Percentiles rank a stretch among this genome's conserved stretches.
Conservation (phyloP, 176 grass and related monocot species). For the Musa troglodytarum region DNA sequence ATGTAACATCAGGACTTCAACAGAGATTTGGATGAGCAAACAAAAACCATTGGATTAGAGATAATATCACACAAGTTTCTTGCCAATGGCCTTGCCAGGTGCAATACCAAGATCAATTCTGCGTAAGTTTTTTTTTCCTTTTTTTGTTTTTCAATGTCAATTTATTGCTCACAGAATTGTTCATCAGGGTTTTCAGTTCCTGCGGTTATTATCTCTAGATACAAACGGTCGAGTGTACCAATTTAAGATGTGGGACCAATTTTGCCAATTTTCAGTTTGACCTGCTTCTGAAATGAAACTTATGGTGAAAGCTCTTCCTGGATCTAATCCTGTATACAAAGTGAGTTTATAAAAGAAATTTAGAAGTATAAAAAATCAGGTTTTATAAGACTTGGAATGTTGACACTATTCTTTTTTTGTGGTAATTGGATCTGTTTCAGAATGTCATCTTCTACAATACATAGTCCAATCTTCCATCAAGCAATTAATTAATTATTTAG, state of each 20-base stretch:
- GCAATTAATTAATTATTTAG: too few species aligned
- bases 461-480: too few species aligned
- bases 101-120: constrained; percentile 2
- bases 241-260: not conserved
- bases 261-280: not conserved
- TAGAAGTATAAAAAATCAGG: not conserved
- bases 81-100: not conserved
- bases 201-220: not conserved
- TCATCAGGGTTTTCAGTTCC: not conserved
- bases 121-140: not conserved
- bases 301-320: not conserved
- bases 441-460: too few species aligned
- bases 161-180: not conserved
- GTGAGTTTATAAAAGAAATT: not conserved
- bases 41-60: not conserved
- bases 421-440: too few species aligned
- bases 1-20: not conserved
- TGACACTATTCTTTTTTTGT: too few species aligned
- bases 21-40: constrained; percentile 3
- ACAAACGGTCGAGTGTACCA: not conserved
- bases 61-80: not conserved
- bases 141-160: constrained; percentile 8
- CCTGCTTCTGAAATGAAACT: not conserved
- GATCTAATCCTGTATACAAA: not conserved
- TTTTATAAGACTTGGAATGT: not conserved